Conservation (phyloP, 1,139 yeast species). For the Saccharomyces hybrid region DNA sequence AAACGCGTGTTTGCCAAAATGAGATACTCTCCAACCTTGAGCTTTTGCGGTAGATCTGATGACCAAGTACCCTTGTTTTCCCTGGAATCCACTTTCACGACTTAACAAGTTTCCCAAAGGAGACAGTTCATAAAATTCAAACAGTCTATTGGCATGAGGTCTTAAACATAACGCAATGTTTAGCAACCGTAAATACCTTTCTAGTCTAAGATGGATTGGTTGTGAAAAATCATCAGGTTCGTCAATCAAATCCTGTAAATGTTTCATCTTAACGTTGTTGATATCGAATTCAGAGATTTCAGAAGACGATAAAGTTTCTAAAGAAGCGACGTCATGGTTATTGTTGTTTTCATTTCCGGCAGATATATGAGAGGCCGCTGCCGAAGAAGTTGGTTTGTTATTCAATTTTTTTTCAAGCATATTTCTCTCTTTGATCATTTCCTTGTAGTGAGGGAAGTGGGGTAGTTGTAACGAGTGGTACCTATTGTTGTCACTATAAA, state of each 20-base stretch:
- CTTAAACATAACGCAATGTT: conserved; percentile 54
- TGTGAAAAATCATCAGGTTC: conserved; percentile 23
- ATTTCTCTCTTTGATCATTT: conserved; percentile 7
- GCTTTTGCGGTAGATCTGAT: conserved; percentile 75
- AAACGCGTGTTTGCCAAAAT: conserved; percentile 70
- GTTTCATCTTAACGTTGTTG: conserved; percentile 24
- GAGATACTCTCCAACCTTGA: conserved; percentile 95
- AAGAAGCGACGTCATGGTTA: background rate
- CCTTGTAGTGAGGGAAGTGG: conserved; percentile 29
- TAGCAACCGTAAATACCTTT: conserved; percentile 56
- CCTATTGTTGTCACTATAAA: conserved; percentile 20
- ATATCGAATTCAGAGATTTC: conserved; percentile 14
- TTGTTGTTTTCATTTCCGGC: background rate
- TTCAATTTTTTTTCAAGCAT: background rate
- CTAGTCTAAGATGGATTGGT: conserved; percentile 37
- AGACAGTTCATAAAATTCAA: conserved; percentile 82
- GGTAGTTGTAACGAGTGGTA: conserved; percentile 26
- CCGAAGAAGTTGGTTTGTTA: background rate
- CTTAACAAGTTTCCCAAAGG: conserved; percentile 79
- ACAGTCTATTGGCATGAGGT: conserved; percentile 74
- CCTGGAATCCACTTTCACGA: conserved; percentile 72
- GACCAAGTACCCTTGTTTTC: conserved; percentile 82
- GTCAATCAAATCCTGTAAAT: conserved; percentile 27
- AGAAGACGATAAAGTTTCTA: conserved; percentile 7
- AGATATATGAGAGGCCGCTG: conserved; percentile 1